These are phyloP conservation scores for Colletotrichum sojae DNA, from an alignment of 2,329 filamentous ascomycete species.

Conservation along the genomic window DNA sequence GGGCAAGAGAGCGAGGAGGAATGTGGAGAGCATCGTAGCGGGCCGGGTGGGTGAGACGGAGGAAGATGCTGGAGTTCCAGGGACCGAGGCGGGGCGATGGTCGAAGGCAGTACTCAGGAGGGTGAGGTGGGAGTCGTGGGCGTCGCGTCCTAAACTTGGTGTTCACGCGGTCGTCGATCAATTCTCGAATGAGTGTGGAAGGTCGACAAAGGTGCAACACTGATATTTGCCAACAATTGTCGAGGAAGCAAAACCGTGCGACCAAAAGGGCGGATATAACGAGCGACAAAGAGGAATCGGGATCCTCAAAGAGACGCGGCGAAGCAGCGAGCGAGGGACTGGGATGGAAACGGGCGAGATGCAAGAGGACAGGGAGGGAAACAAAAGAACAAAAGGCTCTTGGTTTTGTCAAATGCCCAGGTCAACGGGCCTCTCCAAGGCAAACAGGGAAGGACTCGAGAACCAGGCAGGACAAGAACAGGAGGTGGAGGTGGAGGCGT, in stretches of 20 bases:
- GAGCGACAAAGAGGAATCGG: constrained; percentile 13
- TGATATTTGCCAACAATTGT: background rate
- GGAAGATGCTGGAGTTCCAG: constrained; percentile 1
- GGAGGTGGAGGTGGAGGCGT: background rate
- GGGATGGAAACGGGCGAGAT: constrained; percentile 5
- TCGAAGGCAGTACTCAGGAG: background rate
- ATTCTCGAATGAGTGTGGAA: constrained; percentile 11
- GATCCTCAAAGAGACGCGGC: background rate
- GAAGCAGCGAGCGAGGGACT: background rate
- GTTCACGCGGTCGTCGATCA: background rate
- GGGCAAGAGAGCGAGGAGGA: constrained; percentile 43
- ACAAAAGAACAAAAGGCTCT: constrained; percentile 15
- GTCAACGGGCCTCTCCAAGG: background rate
- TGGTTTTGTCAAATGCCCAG: background rate
- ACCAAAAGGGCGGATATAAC: background rate
- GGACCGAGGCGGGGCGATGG: background rate
- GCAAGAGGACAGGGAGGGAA: constrained; percentile 12
- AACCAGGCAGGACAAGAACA: background rate
- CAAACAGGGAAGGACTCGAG: no score
- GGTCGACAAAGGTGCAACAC: background rate
- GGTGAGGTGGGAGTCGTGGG: no score
- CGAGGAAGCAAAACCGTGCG: background rate
- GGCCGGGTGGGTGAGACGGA: constrained; percentile 27
- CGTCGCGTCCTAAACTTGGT: background rate
- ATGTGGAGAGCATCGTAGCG: constrained; percentile 37